Conservation (phyloP, 768 basidiomycete species). For the Hericium alpestre region DNA sequence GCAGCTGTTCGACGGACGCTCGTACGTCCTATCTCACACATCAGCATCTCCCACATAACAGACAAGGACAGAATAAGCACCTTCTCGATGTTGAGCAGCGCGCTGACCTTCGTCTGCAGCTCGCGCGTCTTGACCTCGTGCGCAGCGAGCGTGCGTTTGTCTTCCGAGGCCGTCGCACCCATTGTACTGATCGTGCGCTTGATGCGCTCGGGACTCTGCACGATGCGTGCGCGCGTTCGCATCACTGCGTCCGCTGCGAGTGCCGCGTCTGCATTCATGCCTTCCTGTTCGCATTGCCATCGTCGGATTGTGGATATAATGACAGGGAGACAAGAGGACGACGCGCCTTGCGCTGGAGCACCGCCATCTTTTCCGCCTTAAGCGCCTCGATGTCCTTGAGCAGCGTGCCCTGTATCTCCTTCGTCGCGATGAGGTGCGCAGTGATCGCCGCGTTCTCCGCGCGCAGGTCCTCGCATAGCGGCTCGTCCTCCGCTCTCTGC, state of each 20-base stretch:
- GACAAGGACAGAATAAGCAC: conserved; percentile 24
- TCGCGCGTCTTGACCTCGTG: conserved; percentile 72
- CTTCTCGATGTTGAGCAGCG: conserved; percentile 66
- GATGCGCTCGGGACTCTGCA: conserved; percentile 86
- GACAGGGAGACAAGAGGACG: neutral
- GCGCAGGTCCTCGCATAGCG: conserved; percentile 48
- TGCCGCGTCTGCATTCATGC: conserved; percentile 48
- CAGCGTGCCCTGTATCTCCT: conserved; percentile 47
- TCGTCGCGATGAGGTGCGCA: conserved; percentile 57
- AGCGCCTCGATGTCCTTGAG: conserved; percentile 60
- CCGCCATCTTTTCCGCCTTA: conserved; percentile 56
- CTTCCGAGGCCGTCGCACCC: conserved; percentile 53
- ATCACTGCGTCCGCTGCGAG: conserved; percentile 49
- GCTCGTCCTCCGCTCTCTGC: conserved; percentile 59
- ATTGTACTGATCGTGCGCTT: conserved; percentile 75
- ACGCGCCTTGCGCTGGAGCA: conserved; percentile 55
- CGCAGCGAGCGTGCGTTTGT: conserved; percentile 53
- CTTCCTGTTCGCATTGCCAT: conserved; percentile 33
- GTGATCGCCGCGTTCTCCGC: conserved; percentile 52
- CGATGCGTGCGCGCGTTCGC: conserved; percentile 64
- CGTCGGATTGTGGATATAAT: neutral
- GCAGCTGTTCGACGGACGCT: conserved; percentile 64
- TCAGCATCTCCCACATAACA: conserved; percentile 1
- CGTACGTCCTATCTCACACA: conserved; percentile 47
- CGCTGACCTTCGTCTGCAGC: conserved; percentile 62